A percentile compares a stretch with the other conserved stretches of the same genome.
Evolutionary conservation across 352 stramenopile genomes (phyloP).

Genomic region (Blastocystis sp.): DNA sequence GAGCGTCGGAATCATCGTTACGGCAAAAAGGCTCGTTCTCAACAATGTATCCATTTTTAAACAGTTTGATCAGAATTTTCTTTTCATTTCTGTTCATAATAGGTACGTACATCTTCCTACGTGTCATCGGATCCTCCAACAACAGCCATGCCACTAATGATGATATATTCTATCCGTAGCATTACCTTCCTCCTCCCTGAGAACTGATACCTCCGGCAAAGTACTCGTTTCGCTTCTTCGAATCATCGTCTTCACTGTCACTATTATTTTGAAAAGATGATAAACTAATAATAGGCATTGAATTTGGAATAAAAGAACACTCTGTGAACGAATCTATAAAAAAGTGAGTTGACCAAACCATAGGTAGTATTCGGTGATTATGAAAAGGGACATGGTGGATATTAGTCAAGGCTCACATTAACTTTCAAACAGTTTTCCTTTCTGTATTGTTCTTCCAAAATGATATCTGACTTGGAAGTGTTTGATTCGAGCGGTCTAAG

Average conservation of each 20-base stretch:
- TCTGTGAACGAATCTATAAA: too few relatives aligned
- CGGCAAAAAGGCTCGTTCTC: background rate
- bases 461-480: background rate
- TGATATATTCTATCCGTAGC: too few relatives aligned
- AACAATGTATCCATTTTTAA: background rate
- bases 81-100: background rate
- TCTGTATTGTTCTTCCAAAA: background rate
- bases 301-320: background rate
- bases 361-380: background rate
- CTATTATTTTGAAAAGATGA: background rate
- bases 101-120: background rate
- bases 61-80: background rate
- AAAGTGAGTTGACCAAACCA: too few relatives aligned
- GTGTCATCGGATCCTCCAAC: background rate
- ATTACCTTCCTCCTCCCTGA: background rate
- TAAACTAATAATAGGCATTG: slow-evolving; percentile 7
- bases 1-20: background rate
- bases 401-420: too few relatives aligned
- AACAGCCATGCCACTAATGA: background rate
- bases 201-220: background rate
- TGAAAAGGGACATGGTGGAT: too few relatives aligned
- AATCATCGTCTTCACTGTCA: background rate
- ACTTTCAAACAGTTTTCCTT: background rate
- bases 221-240: background rate
- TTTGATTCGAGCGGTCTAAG: background rate